A percentile compares a stretch with the other conserved stretches of the same genome.
These are phyloP conservation scores for Aspergillus funiculosus DNA, from an alignment of 495 filamentous ascomycete species.

Conservation along the genomic window DNA sequence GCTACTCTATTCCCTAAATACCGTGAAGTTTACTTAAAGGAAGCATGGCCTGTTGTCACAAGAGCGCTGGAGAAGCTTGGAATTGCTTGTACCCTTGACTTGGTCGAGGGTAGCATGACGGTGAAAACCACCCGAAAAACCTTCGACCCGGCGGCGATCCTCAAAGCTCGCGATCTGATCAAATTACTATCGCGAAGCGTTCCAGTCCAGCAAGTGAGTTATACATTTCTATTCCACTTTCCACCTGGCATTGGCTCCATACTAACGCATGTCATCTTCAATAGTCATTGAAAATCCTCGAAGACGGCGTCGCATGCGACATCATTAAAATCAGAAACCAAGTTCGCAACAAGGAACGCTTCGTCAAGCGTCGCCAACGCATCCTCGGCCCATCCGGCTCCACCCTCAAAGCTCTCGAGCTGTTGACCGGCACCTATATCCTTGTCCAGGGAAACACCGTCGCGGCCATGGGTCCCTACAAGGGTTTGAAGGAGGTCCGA, in stretches of 20 bases:
- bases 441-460: constrained; percentile 98
- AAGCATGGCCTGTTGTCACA: constrained; percentile 84
- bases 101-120: constrained; percentile 93
- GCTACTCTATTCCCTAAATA: constrained; percentile 95
- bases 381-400: constrained; percentile 80
- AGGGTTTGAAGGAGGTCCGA: constrained; percentile 88
- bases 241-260: background rate
- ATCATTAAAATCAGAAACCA: constrained; percentile 90
- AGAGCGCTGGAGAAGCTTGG: constrained; percentile 72
- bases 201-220: constrained; percentile 68
- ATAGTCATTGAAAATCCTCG: constrained; percentile 81
- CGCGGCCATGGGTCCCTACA: constrained; percentile 80
- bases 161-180: constrained; percentile 91
- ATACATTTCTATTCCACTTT: background rate
- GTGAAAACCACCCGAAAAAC: constrained; percentile 95
- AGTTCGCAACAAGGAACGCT: constrained; percentile 92
- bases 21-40: constrained; percentile 85
- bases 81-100: constrained; percentile 83
- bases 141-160: constrained; percentile 86
- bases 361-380: constrained; percentile 90
- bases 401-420: constrained; percentile 88
- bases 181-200: constrained; percentile 89
- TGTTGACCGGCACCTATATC: constrained; percentile 91
- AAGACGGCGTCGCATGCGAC: constrained; percentile 84
- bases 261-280: constrained; percentile 2